phyloP scores from a whole-genome alignment of 345 rosid species.

The Draba incana region DNA sequence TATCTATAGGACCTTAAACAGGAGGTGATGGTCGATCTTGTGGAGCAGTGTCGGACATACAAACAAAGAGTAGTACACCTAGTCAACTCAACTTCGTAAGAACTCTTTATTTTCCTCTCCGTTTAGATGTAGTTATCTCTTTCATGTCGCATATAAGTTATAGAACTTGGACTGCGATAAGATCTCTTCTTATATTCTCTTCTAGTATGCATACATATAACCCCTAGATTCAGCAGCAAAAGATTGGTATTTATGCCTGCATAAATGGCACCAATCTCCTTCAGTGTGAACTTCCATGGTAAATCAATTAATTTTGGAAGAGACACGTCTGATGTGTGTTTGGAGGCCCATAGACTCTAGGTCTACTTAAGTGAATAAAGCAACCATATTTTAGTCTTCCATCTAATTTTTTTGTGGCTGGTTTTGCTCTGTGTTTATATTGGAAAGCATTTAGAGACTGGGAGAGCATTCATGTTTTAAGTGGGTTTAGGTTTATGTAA shows the following conservation, averaged over 20 bases:
- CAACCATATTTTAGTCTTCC: constrained; percentile 13
- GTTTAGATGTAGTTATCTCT: constrained; percentile 29
- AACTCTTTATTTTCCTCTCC: constrained; percentile 33
- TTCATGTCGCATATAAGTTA: constrained; percentile 9
- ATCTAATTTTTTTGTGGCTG: neutral
- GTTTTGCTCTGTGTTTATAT: constrained; percentile 14
- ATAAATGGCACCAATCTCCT: constrained; percentile 8
- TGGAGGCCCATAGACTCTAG: constrained; percentile 7
- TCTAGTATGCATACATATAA: constrained; percentile 1
- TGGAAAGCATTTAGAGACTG: constrained; percentile 11
- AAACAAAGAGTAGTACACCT: constrained; percentile 98
- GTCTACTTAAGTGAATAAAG: constrained; percentile 9
- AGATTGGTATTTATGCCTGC: constrained; percentile 24
- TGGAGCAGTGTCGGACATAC: constrained; percentile 94
- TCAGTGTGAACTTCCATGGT: constrained; percentile 11
- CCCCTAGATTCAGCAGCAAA: neutral
- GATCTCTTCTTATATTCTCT: neutral
- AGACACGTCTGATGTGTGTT: constrained; percentile 10
- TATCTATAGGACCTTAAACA: constrained; percentile 81
- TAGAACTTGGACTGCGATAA: neutral
- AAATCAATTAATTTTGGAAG: neutral
- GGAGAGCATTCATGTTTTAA: constrained; percentile 2
- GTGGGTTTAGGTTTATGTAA: constrained; percentile 3
- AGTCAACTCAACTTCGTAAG: constrained; percentile 96
- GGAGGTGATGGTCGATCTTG: constrained; percentile 96